Base-by-base conservation (phyloP, 805 yeast species). In the Metschnikowia koreensis region DNA sequence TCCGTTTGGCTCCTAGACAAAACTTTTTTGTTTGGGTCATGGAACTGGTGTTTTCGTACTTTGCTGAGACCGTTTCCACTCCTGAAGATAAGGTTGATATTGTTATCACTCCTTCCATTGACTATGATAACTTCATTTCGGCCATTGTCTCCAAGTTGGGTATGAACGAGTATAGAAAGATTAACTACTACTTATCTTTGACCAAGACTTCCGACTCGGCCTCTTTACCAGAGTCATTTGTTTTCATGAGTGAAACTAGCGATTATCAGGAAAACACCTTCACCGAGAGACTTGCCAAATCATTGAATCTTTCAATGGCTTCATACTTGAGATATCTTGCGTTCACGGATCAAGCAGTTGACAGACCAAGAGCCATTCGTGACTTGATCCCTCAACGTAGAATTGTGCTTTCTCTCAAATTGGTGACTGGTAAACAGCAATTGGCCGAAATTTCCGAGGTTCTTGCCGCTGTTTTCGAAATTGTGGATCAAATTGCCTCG, bases 241-340 rank as follows among this genome's bases (percentile, higher is more conserved):
- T 89, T 28, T 89, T 82, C 72, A 92, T 94, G 98, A 77, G 87
- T 60, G 99, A 94, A 76, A 82, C 82, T 51, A 78, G 84, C 55
- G 98, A 93, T 67, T 77, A 89, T 73, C 90, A 86, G 58, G 89
- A 83, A 6, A 73, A 81, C 52, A 71, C 88, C 47, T 76, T 79
- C 58, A 77, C 83, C 47, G 71, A 74, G 28, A 80, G 79, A 54
- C 67, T 75, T 48, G 60, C 60, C 38, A 53, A 53, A 11, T 59
- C 67, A n/a, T 66, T 72, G 55, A 76, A 77, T 44, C 66, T 85
- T 48, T 69, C 73, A 29, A 74, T 74, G 33, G 71, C 81, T 31
- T 63, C 73, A 6, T 70, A 81, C 53, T 71, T 94, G 63, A 82
- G 83, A 64, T 87, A 67, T 64, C 65, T 94, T 55, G 85, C 96